Base-by-base conservation (phyloP, 257 asterid species). In the Rauvolfia tetraphylla region DNA sequence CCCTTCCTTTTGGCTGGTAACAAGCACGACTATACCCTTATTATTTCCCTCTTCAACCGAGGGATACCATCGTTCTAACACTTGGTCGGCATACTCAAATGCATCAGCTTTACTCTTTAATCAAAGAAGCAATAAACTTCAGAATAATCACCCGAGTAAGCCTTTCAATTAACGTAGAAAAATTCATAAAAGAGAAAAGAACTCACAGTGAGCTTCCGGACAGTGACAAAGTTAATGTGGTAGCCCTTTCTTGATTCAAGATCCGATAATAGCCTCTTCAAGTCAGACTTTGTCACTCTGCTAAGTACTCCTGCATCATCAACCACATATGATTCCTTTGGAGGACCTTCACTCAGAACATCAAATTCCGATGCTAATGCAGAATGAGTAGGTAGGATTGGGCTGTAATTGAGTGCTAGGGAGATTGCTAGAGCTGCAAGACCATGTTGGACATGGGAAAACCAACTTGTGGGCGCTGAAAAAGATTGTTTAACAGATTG, bases 261-360 rank as follows among this genome's bases (percentile, higher is more conserved):
- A 89, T 90, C 98, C 33, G 94, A 76, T 79, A 95, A 68, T 84
- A 93, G 81, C 78, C 87, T 85, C 86, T 93, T 93, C 91, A 95
- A 75, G 70, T 95, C 99, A 44, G 98, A 93, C 71, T 82, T 90
- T 1, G 99, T 95, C 10, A 91, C 87, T 18, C 96, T 90, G 85
- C 96, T 93, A 36, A 95, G 99, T 25, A 95, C 99, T 39, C 97
- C 97, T 39, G 99, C 99, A 79, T 95, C 99, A 74, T 93, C 99
- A 73, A 89, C 72, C 7, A 93, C 96, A 81, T 83, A 92, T 6
- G 95, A 74, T 2, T 92, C 99, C 41, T 89, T 86, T 0, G 98
- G 90, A 1, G 99, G 98, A 71, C 89, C 93, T 34, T 91, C 98
- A 74, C 80, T 95, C 15, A 92, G 84, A 39, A 95, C 90, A 85